A percentile compares a stretch with the other conserved stretches of the same genome.
Evolutionary conservation across 2,329 filamentous ascomycete genomes (phyloP).

Genomic region (Microcyclospora pomicola): DNA sequence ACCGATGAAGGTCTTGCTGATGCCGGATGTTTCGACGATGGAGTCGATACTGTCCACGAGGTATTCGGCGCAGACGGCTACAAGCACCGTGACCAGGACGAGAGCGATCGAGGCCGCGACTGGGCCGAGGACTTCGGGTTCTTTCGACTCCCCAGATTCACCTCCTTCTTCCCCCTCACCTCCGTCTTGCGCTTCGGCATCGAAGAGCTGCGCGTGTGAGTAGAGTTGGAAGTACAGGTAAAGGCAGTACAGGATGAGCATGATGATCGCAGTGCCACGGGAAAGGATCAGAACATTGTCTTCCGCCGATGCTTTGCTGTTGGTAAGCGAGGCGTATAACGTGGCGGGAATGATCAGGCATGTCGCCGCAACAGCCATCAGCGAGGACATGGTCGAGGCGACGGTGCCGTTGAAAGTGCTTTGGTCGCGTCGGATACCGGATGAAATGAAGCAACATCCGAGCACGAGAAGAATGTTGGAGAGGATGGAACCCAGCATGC

Average conservation of each 20-base stretch:
- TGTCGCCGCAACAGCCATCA: constrained; percentile 43
- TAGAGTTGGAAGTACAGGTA: constrained; percentile 44
- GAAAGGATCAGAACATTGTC: constrained; percentile 37
- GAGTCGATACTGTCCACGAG: constrained; percentile 42
- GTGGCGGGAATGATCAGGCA: constrained; percentile 41
- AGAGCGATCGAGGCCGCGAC: constrained; percentile 32
- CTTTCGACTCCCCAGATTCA: constrained; percentile 17
- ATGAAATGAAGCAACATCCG: constrained; percentile 40
- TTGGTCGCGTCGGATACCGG: constrained; percentile 31
- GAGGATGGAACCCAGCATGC: constrained; percentile 90
- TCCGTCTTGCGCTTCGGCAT: constrained; percentile 24
- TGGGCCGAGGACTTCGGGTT: constrained; percentile 32
- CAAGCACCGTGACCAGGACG: constrained; percentile 34
- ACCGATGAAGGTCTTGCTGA: constrained; percentile 44
- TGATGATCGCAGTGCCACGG: constrained; percentile 39
- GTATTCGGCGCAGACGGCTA: constrained; percentile 39
- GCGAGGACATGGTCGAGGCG: constrained; percentile 59
- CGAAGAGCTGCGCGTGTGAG: constrained; percentile 35
- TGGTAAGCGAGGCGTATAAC: constrained; percentile 34
- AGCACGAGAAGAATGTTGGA: constrained; percentile 78
- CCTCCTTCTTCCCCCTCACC: constrained; percentile 13
- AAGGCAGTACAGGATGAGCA: constrained; percentile 39
- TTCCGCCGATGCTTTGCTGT: constrained; percentile 24
- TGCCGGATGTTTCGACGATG: constrained; percentile 37
- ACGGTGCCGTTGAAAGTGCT: constrained; percentile 56